Evolutionary conservation across 2,329 filamentous ascomycete genomes (phyloP).

Genomic region (Colletotrichum sp.): DNA sequence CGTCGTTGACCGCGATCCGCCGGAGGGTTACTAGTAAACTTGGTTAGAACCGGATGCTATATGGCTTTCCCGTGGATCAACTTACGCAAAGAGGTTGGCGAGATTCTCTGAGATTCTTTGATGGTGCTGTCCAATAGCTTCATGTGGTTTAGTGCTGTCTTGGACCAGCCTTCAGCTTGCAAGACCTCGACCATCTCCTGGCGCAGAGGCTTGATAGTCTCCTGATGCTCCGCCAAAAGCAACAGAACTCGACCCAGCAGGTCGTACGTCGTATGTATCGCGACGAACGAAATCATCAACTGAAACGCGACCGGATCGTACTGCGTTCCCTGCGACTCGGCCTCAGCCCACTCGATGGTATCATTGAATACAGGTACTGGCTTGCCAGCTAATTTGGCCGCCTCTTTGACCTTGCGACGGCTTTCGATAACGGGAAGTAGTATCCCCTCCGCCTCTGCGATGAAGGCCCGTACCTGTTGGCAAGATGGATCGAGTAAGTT

Average conservation of each 20-base stretch:
- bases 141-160: conserved; percentile 39
- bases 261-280: conserved; percentile 47
- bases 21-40: background rate
- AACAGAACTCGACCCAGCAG: conserved; percentile 38
- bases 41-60: background rate
- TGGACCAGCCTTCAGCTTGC: conserved; percentile 38
- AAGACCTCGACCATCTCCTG: conserved; percentile 43
- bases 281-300: conserved; percentile 73
- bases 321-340: conserved; percentile 50
- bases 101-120: conserved; percentile 39
- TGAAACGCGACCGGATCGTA: conserved; percentile 74
- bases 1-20: background rate
- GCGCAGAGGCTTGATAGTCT: conserved; percentile 42
- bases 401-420: conserved; percentile 29
- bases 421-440: conserved; percentile 34
- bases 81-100: background rate
- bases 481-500: conserved; percentile 48
- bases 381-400: background rate
- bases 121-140: conserved; percentile 45
- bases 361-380: conserved; percentile 30
- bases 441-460: conserved; percentile 39
- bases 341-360: conserved; percentile 47
- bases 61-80: too few species aligned
- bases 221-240: conserved; percentile 41
- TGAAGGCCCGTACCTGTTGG: conserved; percentile 34